Evolutionary conservation across 805 yeast species (phyloP).

Genomic region (Zygosaccharomyces rouxii): DNA sequence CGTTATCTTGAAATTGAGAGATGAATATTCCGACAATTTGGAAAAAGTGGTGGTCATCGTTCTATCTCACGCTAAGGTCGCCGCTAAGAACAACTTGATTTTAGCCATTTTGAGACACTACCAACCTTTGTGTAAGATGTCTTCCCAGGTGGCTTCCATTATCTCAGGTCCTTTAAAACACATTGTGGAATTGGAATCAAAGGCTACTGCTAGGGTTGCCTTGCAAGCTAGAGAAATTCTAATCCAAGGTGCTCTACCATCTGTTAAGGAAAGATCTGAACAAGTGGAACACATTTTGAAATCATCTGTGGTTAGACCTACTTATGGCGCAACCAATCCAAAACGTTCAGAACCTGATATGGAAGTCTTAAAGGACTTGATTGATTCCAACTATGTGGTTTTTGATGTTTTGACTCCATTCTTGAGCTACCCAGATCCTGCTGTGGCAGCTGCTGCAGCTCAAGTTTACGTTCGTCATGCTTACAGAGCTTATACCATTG

Average conservation of each 20-base stretch:
- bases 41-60: slow-evolving; percentile 66
- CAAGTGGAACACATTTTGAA: slow-evolving; percentile 94
- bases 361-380: slow-evolving; percentile 79
- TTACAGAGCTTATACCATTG: slow-evolving; percentile 90
- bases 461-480: slow-evolving; percentile 96
- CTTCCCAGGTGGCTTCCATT: slow-evolving; percentile 61
- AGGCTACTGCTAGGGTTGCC: slow-evolving; percentile 89
- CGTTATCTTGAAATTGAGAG: slow-evolving; percentile 81
- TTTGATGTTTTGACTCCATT: slow-evolving; percentile 95
- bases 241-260: slow-evolving; percentile 95
- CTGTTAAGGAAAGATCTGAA: slow-evolving; percentile 91
- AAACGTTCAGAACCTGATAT: slow-evolving; percentile 79
- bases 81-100: slow-evolving; percentile 86
- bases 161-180: slow-evolving; percentile 69
- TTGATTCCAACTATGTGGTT: slow-evolving; percentile 93
- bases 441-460: slow-evolving; percentile 92
- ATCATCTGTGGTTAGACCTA: slow-evolving; percentile 82
- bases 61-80: slow-evolving; percentile 87
- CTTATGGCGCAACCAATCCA: slow-evolving; percentile 78
- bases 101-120: slow-evolving; percentile 80
- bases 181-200: slow-evolving; percentile 82
- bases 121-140: slow-evolving; percentile 70
- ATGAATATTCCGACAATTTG: slow-evolving; percentile 74
- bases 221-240: slow-evolving; percentile 93
- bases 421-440: slow-evolving; percentile 74